Evolutionary conservation across 495 filamentous ascomycete species (phyloP), one percentile per base, ranked within the genome.

Genomic region (Podospora pseudocomata): DNA sequence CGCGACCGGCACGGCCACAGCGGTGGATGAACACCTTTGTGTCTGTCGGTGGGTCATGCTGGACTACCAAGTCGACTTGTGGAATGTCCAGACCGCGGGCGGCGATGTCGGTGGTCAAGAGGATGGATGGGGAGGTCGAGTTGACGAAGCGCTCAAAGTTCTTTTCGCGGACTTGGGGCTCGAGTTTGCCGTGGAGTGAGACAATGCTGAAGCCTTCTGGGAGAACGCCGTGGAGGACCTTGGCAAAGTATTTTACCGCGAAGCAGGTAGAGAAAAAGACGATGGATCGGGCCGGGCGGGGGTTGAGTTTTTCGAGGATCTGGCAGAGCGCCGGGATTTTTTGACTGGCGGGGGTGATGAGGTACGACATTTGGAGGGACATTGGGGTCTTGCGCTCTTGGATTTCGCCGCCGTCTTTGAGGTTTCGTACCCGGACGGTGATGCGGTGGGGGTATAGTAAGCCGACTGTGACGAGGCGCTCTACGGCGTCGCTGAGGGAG

Each of bases 21-120:
- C 95, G 89, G 79, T 99, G 95, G 65, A 99, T 89, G 78, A 97
- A 98, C 53, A 90, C 92, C 77, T 97, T 97, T 0, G 95, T 92
- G 75, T 97, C 94, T 32, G 87, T 90, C 1, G 95, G 95, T 0
- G 94, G 90, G 73, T 99, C 95, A 62, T 97, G 83, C 76, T 98
- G 94, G 3, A 97, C 85, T 34, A 98, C 94, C 6, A 98, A 86
- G 78, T 99, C 96, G 44, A 97, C 93, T 66, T 92, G 90, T 1
- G 96, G 95, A 68, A 99, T 96, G 73, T 99, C 95, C 18, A 99
- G 87, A 34, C 94, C 94, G 61, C 93, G 86, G 27, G 93, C 91
- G 15, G 91, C 80, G 39, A 84, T 75, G 69, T 85, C 80, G 65
- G 82, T 83, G 0, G 75, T 98, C 1, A 99, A 83, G 56, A 99